phyloP scores from a whole-genome alignment of 768 basidiomycete species.

The Coprinellus micaceus region DNA sequence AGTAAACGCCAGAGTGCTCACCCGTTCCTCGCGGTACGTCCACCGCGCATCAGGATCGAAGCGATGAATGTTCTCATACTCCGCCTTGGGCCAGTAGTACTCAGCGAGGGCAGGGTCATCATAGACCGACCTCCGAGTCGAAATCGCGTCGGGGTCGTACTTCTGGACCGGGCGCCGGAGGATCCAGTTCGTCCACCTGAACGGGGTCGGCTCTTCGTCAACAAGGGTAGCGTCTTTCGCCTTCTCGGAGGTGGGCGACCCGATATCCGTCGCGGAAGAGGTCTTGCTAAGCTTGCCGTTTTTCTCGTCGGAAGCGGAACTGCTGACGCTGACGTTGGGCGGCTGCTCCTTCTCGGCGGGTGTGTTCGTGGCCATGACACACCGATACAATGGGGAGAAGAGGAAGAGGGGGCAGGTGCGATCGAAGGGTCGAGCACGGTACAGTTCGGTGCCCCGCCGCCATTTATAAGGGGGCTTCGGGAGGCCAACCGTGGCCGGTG shows the following conservation, averaged over 20 bases:
- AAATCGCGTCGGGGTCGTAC: constrained; percentile 34
- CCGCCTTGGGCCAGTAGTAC: constrained; percentile 46
- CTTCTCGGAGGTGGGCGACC: neutral
- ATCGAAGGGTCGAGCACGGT: too few species aligned
- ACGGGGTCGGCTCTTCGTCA: constrained; percentile 33
- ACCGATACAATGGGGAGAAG: too few species aligned
- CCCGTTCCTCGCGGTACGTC: constrained; percentile 55
- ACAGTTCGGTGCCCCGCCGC: too few species aligned
- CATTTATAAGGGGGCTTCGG: too few species aligned
- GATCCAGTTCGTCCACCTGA: constrained; percentile 32
- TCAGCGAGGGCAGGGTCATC: constrained; percentile 45
- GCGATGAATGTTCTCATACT: constrained; percentile 54
- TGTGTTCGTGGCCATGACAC: too few species aligned
- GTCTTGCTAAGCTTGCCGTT: too few species aligned
- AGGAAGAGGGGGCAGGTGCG: too few species aligned
- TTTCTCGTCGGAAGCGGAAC: too few species aligned
- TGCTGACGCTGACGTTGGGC: too few species aligned
- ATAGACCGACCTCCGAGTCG: constrained; percentile 49
- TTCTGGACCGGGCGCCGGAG: constrained; percentile 22
- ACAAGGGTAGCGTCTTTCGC: constrained; percentile 20
- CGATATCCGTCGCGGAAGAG: neutral
- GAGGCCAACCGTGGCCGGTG: too few species aligned
- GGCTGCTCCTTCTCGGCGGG: too few species aligned
- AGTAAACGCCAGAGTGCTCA: constrained; percentile 13
- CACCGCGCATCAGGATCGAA: constrained; percentile 57